Base-by-base conservation (phyloP, 306 rosid species). In the Dalbergia cochinchinensis region DNA sequence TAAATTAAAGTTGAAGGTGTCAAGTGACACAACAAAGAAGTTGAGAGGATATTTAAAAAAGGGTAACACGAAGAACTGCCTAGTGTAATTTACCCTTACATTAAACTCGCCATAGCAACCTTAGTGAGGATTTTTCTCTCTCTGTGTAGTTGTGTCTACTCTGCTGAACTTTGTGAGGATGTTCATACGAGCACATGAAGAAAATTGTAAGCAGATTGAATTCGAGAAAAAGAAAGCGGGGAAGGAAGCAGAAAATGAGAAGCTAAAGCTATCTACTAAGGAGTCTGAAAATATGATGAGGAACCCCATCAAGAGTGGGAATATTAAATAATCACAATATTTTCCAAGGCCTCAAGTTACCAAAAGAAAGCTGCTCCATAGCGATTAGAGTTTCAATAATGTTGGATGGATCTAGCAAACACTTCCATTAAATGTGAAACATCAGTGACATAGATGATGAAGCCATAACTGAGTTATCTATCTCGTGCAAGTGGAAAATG, bases 121-220 rank as follows among this genome's bases (percentile, higher is more conserved):
- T 76, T 44, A 26, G 18, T 3, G 3, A 3, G 14, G 1, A 16
- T 26, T 45, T 73, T 59, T 53, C 61, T 76, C 15, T 34, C 42
- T 20, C 16, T 31, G 53, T 80, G 74, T 71, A 92, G 97, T 90
- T 66, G 97, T 91, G 18, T 80, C 96, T 39, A 90, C 97, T 19
- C 86, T 90, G 55, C 86, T 82, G 69, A 92, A 90, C 85, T 92
- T 91, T 80, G 96, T 91, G 90, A 86, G 83, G 79, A 86, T 91
- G 96, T 92, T 92, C 41, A 59, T 73, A 37, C 84, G 83, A 78
- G 92, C 97, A 2, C 94, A 87, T 3, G 88, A 78, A 4, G 97
- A 92, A 83, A 90, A 92, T 70, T 66, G 88, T 85, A 92, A 91
- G 88, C 91, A 90, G 81, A 39, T 86, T 65, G 94, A 88, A 78